phyloP scores from a whole-genome alignment of 140 eudicot species.

The Senecio squalidus region DNA sequence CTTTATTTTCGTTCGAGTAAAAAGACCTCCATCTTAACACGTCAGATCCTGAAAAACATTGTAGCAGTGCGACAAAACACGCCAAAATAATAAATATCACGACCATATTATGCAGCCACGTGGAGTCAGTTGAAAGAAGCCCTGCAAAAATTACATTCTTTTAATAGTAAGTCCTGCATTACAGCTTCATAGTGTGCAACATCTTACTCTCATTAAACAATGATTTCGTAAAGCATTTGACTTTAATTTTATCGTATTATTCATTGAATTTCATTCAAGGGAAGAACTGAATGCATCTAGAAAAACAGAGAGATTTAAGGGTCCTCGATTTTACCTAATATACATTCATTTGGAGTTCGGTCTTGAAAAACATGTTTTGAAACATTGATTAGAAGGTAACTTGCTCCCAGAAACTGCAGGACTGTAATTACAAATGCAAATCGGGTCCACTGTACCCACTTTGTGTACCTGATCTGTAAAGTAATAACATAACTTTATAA shows the following conservation, averaged over 20 bases:
- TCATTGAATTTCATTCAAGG: conserved; percentile 4
- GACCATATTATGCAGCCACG: conserved; percentile 33
- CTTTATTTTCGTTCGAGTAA: conserved; percentile 52
- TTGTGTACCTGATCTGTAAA: conserved; percentile 46
- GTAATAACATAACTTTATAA: conserved; percentile 14
- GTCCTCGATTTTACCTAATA: conserved; percentile 33
- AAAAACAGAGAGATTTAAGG: background rate
- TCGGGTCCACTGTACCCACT: conserved; percentile 64
- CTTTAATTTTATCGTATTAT: background rate
- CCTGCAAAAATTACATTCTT: conserved; percentile 34
- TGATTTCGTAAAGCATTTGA: conserved; percentile 2
- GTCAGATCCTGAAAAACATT: conserved; percentile 62
- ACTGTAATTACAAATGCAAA: conserved; percentile 43
- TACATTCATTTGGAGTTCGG: conserved; percentile 36
- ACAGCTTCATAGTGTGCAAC: too few species aligned
- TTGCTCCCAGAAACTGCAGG: conserved; percentile 47
- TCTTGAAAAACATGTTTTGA: conserved; percentile 19
- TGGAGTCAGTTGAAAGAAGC: conserved; percentile 25
- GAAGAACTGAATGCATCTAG: background rate
- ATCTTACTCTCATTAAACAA: background rate
- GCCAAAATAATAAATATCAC: conserved; percentile 37
- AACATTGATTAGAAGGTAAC: conserved; percentile 41
- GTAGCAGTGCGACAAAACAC: conserved; percentile 43
- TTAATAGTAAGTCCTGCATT: conserved; percentile 10
- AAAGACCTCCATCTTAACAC: conserved; percentile 78